Base-by-base conservation (phyloP, 2,329 filamentous ascomycete species). In the Pyrenophora tritici-repentis region DNA sequence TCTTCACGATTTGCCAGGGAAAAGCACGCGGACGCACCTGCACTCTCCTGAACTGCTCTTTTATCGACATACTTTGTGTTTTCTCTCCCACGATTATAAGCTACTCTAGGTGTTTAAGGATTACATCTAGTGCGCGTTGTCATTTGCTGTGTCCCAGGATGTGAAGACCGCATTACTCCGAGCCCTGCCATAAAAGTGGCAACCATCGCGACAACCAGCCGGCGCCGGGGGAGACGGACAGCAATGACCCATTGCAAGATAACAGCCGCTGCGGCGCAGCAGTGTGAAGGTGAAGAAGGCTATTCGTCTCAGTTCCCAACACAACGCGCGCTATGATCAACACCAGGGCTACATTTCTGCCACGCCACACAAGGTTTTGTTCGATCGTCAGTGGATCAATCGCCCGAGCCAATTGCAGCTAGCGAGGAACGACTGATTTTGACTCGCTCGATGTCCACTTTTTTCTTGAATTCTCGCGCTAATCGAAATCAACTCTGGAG, bases 381-480 rank as follows among this genome's bases (percentile, higher is more conserved):
- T 8, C 16, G 34, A 45, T 45, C 34, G 42, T 20, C 14, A 4
- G 5, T 37, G 36, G 37, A 8, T 3, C 13, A 20, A 46, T 22
- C 29, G 24, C 36, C 42, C 47, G 47, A 13, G 17, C 47, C 36
- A 50, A 50, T 50, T n/a, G 13, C 29, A 20, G 18, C 16, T 9
- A 24, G 17, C 16, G 31, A 45, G 20, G 31, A 20, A n/a, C 20
- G 32, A 31, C 36, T 26, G 34, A 48, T 18, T 42, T 13, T 29
- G 26, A 29, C 26, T 29, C 26, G 26, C 10, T 13, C 26, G 10
- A 7, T 29, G 10, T 29, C 26, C 9, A 29, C 4, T 12, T 29
- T 29, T 13, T 29, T 29, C 26, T 12, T 7, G 26, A 8, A 4
- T 12, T 29, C 2, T 29, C 26, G 9, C 26, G 10, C 26, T 29